Base-by-base conservation (phyloP, 2,329 filamentous ascomycete genomes). In the Leptographium radiaticola region DNA sequence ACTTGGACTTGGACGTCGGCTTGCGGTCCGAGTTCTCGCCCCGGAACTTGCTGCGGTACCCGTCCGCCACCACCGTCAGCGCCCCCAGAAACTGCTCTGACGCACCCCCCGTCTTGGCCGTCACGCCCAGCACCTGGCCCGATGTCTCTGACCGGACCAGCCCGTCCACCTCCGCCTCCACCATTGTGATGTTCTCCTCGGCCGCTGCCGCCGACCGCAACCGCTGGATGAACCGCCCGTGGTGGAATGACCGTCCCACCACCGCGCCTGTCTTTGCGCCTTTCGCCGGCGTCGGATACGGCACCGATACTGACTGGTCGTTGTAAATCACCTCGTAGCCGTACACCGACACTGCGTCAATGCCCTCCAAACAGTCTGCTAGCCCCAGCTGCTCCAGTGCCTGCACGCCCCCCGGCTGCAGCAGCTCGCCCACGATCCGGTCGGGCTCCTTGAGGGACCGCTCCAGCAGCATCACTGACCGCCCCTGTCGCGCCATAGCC, bases 301-400 rank as follows among this genome's bases (percentile, higher is more conserved):
- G 80, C 60, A 98, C 88, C 51, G 76, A 68, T 48, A 89, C 84
- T 46, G 82, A 76, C 39, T 86, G 73, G 57, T 83, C 82, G 66
- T 89, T 79, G 72, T 89, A 96, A 59, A 89, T 79, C 57, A 96
- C 84, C 65, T 91, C 84, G 73, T 96, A 97, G 49, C 93, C 93
- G 58, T 85, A 76, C 62, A 88, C 89, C 25, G 81, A 76, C 48
- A 95, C 76, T 6, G 89, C 83, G 65, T 98, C 93, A 62, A 98
- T 97, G 55, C 72, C 87, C 56, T 97, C 89, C 56, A 97, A 71
- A 65, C 89, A 95, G 62, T 90, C 80, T 53, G 74, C 76, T 59
- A 98, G 71, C 3, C 93, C 93, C 50, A 98, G 73, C 65, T 87
- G 81, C 64, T 83, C 78, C 62, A 98, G 75, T 9, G 93, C 87